Base-by-base conservation (phyloP, 352 stramenopile species). In the Globisporangium spiculum region DNA sequence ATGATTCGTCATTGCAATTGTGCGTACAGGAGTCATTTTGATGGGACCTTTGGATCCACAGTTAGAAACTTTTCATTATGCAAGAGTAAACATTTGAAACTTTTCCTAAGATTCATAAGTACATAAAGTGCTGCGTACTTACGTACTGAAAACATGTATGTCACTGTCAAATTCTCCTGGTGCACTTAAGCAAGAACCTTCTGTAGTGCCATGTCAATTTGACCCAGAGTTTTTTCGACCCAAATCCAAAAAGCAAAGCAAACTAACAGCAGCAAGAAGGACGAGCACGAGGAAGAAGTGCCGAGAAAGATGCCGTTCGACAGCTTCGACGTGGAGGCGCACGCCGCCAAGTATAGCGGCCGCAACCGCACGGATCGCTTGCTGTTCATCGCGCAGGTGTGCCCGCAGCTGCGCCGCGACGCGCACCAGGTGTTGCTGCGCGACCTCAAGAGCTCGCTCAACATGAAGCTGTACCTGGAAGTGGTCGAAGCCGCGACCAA, bases 271-370 rank as follows among this genome's bases (percentile, higher is more conserved):
- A 75, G 52, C 48, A 75, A 65, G 77, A 65, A 56, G 4, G 59
- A 62, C 52, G 60, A 72, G 30, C 32, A 56, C 56, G 46, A 61
- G 60, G 12, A 46, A 46, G 38, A 46, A 46, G 38, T 4, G 18
- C 38, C 10, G 14, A 7, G 10, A 46, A 44, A 26, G 24, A 67
- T 62, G 44, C 61, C 54, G 63, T 69, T 86, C 55, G 82, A 86
- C 30, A 80, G 79, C 55, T 93, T 96, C 60, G 89, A 96, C 67
- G 78, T 96, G 66, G 89, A 96, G 27, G 77, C 80, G 57, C 88
- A 93, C 59, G 88, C 84, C 8, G 76, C 83, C 76, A 95, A 94
- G 75, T 95, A 96, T 80, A 86, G 73, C 55, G 89, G 82, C 1
- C 82, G 83, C 60, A 95, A 93, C 76, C 84, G 86, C 73, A 82